These are phyloP conservation scores for Pichia sp. DNA, from an alignment of 1,139 yeast species.

Conservation along the genomic window DNA sequence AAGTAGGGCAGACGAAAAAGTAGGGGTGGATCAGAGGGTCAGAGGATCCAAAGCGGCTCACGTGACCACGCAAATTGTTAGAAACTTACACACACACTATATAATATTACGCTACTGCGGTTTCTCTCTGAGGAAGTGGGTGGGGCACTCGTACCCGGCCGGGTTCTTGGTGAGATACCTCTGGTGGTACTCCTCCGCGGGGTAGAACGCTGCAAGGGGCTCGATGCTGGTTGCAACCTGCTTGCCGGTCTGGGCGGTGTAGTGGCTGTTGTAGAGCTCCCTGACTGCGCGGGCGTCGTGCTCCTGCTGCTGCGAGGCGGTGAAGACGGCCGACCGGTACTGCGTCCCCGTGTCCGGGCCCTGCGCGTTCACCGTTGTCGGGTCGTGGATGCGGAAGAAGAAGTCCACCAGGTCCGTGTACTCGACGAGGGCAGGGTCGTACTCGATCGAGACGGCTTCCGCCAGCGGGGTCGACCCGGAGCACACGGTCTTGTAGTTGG, in stretches of 20 bases:
- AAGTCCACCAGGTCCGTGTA: conserved; percentile 66
- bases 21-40: no score
- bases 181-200: conserved; percentile 94
- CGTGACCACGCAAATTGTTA: no score
- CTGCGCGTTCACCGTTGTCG: conserved; percentile 52
- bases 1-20: no score
- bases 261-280: conserved; percentile 39
- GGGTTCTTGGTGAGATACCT: conserved; percentile 72
- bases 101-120: no score
- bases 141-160: conserved; percentile 80
- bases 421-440: conserved; percentile 58
- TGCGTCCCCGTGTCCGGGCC: conserved; percentile 84
- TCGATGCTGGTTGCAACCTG: conserved; percentile 60
- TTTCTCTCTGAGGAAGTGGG: conserved; percentile 56
- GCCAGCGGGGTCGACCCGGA: conserved; percentile 61
- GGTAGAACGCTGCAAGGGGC: conserved; percentile 66
- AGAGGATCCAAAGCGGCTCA: no score
- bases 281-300: conserved; percentile 34
- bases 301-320: conserved; percentile 43
- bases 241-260: conserved; percentile 26
- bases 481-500: conserved; percentile 80
- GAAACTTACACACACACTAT: no score
- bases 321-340: conserved; percentile 71
- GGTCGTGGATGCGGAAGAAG: conserved; percentile 90
- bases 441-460: conserved; percentile 77